Evolutionary conservation across 148 eudicot species (phyloP), one percentile per base, ranked within the genome.

Genomic region (Hydrangea macrophylla): DNA sequence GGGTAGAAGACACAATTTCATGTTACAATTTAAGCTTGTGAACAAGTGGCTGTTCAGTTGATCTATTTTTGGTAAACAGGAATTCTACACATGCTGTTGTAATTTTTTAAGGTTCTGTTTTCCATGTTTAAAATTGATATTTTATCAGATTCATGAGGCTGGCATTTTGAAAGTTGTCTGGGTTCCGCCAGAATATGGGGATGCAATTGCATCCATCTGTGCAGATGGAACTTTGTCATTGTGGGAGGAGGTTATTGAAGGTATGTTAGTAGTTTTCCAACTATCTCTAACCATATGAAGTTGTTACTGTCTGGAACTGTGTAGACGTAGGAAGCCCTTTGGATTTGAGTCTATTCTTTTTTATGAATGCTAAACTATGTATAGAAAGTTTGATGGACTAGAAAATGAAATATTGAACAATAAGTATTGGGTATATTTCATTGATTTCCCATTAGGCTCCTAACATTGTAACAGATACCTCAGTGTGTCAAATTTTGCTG

Each of bases 151-250:
- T 44, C 73, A 76, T 40, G 80, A 81, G 35, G 75, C 71, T 32
- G 76, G 88, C 71, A 69, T 94, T 79, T 68, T 79, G 80, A 94
- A 90, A 80, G 76, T 94, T 65, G 81, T 81, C 12, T 94, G 98
- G 98, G 79, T 82, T 70, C 98, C 98, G 58, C 92, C 95, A 27
- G 97, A 90, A 68, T 94, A 69, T 68, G 98, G 97, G 5, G 98
- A 90, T 75, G 95, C 90, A 20, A 83, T 94, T 55, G 92, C 96
- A 1, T 89, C 95, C 69, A 65, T 94, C 67, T 70, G 73, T 69
- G 81, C 79, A 18, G 86, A 94, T 79, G 97, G 98, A 32, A 66
- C 78, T 63, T 80, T 94, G 70, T 90, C 96, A 13, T 50, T 94
- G 75, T 94, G 96, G 96, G 98, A 94, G 77, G 98, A 94, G 75